Evolutionary conservation across 257 asterid species (phyloP).

Genomic region (Fraxinus pennsylvanica): DNA sequence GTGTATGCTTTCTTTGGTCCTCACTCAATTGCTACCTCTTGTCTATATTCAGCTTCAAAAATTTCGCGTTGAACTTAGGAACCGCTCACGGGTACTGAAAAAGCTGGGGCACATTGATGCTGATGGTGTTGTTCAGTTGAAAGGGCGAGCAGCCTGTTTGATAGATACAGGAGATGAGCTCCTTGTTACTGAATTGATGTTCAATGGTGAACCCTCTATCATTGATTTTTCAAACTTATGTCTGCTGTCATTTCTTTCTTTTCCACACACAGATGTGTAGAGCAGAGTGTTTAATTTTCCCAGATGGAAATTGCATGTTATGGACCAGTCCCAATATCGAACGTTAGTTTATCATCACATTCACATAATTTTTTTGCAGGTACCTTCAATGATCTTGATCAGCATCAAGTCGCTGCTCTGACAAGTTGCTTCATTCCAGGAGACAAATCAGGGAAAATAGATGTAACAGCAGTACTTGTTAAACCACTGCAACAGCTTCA

Average conservation of each 20-base stretch:
- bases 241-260: not conserved
- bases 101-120: conserved; percentile 87
- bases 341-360: conserved; percentile 1
- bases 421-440: conserved; percentile 97
- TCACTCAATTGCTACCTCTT: conserved; percentile 21
- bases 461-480: conserved; percentile 86
- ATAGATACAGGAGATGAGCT: conserved; percentile 99
- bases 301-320: conserved; percentile 9
- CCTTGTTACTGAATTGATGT: conserved; percentile 95
- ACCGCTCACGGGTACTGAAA: conserved; percentile 89
- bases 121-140: conserved; percentile 88
- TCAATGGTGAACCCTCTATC: conserved; percentile 58
- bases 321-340: not conserved
- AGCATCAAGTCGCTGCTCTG: conserved; percentile 88
- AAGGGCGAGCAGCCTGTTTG: conserved; percentile 98
- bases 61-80: conserved; percentile 92
- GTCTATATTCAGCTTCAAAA: conserved; percentile 80
- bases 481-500: conserved; percentile 94
- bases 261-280: not conserved
- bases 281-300: not conserved
- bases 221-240: conserved; percentile 10
- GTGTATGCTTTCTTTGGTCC: conserved; percentile 1
- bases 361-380: conserved; percentile 37
- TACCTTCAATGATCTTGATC: conserved; percentile 94
- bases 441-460: conserved; percentile 72